A percentile compares a stretch with the other conserved stretches of the same genome.
Conservation (phyloP, 495 filamentous ascomycete genomes). For the Penicilliopsis zonata region DNA sequence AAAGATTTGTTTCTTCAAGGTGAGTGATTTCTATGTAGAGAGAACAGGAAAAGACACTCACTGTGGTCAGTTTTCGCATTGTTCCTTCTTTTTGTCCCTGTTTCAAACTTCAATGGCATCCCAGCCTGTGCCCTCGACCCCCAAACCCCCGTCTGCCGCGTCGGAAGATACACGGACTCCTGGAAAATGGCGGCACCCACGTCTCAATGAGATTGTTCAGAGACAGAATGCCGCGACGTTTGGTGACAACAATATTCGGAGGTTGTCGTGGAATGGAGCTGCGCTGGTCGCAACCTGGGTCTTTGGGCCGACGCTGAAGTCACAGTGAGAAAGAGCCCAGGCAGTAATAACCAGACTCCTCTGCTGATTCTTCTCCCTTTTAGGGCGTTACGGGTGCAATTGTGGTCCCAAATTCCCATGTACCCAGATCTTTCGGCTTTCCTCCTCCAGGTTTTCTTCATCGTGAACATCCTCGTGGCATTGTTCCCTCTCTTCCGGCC, state of each 20-base stretch:
- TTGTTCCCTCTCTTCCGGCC: conserved; percentile 55
- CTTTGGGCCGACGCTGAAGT: conserved; percentile 22
- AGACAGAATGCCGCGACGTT: conserved; percentile 66
- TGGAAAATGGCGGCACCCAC: conserved; percentile 82
- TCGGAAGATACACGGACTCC: conserved; percentile 43
- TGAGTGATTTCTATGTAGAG: neutral
- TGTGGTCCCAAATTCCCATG: conserved; percentile 10
- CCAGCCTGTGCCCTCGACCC: conserved; percentile 47
- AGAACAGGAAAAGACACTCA: neutral
- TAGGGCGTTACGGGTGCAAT: conserved; percentile 16
- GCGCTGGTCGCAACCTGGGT: conserved; percentile 38
- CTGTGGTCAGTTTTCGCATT: conserved; percentile 1
- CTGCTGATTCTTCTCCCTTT: neutral
- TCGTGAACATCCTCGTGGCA: conserved; percentile 54
- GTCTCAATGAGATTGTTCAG: conserved; percentile 61
- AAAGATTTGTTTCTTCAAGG: neutral
- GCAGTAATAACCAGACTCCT: neutral
- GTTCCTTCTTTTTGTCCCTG: neutral
- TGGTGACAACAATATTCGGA: conserved; percentile 52
- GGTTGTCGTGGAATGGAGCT: conserved; percentile 49
- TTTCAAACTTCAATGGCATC: conserved; percentile 28
- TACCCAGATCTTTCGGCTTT: conserved; percentile 30
- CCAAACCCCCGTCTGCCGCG: conserved; percentile 28
- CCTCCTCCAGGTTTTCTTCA: conserved; percentile 42
- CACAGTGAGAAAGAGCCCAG: conserved; percentile 21